Percentiles rank a stretch among this genome's conserved stretches.
Conservation (phyloP, 805 yeast species). For the Yarrowia divulgata region DNA sequence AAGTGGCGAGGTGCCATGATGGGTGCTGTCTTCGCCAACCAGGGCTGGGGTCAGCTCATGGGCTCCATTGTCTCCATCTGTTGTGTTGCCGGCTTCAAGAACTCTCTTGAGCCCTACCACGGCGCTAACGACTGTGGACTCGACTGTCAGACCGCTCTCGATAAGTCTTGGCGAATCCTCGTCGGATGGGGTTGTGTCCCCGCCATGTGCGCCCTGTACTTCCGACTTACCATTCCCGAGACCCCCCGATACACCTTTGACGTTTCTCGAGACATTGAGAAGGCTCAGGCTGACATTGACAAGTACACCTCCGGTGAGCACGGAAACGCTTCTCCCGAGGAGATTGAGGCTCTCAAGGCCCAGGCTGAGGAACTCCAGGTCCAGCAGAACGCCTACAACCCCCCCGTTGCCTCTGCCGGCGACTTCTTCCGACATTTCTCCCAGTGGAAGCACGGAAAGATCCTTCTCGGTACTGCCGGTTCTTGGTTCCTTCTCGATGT, state of each 20-base stretch:
- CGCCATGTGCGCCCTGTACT: conserved; percentile 77
- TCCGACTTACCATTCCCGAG: conserved; percentile 92
- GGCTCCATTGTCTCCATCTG: conserved; percentile 86
- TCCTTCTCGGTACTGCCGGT: conserved; percentile 63
- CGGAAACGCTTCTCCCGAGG: background rate
- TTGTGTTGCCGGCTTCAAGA: conserved; percentile 78
- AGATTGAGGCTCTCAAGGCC: conserved; percentile 21
- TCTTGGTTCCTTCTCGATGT: conserved; percentile 72
- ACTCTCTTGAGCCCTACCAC: conserved; percentile 61
- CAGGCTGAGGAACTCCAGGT: conserved; percentile 16
- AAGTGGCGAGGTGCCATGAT: conserved; percentile 98
- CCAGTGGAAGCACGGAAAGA: conserved; percentile 87
- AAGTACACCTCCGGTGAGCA: conserved; percentile 23
- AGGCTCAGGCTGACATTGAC: conserved; percentile 55
- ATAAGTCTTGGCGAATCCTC: conserved; percentile 93
- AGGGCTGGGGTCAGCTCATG: conserved; percentile 92
- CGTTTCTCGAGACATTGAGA: conserved; percentile 62
- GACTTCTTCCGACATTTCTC: conserved; percentile 78
- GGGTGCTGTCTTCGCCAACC: conserved; percentile 96
- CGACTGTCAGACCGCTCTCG: conserved; percentile 78
- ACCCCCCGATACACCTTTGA: conserved; percentile 85
- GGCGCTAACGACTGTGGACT: conserved; percentile 67
- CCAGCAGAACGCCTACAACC: conserved; percentile 12
- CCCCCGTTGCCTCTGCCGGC: conserved; percentile 81
- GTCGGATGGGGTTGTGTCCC: conserved; percentile 92